Percentiles rank a stretch among this genome's conserved stretches.
phyloP scores from a whole-genome alignment of 768 basidiomycete species.

The Dentipellis sp. region DNA sequence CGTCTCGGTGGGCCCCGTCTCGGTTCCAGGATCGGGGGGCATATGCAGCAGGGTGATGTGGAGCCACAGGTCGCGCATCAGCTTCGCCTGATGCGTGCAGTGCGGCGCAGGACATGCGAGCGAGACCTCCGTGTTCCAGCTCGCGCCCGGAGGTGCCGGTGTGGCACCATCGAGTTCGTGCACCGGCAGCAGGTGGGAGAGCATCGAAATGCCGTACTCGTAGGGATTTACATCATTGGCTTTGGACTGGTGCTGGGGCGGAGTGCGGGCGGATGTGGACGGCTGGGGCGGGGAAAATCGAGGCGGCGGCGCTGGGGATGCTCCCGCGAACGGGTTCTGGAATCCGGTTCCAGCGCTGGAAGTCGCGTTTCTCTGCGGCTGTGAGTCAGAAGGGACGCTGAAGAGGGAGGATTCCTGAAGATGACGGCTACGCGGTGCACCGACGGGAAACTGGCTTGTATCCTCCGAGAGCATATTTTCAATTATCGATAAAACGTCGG shows the following conservation, averaged over 20 bases:
- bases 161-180: not conserved
- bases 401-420: no score
- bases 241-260: not conserved
- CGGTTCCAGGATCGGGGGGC: not conserved
- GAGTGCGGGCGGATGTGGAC: not conserved
- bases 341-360: no score
- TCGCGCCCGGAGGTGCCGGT: not conserved
- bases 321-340: no score
- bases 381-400: no score
- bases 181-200: not conserved
- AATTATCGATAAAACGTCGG: no score
- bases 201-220: not conserved
- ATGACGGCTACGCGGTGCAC: no score
- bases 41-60: not conserved
- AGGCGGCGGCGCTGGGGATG: not conserved
- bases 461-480: no score
- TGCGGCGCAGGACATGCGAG: not conserved
- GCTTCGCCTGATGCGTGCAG: not conserved
- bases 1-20: not conserved
- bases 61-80: not conserved
- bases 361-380: no score
- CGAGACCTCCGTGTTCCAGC: not conserved
- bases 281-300: not conserved
- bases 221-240: not conserved
- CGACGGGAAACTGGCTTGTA: no score